phyloP scores from a whole-genome alignment of 2,329 filamentous ascomycete species.

The Trichoderma oligosporum region DNA sequence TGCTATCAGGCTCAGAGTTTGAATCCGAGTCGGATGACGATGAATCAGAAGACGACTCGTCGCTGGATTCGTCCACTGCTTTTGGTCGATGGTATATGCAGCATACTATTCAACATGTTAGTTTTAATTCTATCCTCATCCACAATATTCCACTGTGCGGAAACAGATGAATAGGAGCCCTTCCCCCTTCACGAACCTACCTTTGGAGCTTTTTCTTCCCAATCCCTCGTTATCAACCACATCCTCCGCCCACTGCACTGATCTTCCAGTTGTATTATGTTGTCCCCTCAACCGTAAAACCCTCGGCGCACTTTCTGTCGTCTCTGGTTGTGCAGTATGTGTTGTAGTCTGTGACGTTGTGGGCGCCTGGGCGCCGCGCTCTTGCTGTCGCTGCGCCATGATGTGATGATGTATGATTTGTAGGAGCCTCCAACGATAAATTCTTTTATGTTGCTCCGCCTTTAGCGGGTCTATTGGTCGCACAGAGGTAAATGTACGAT shows the following conservation, averaged over 20 bases:
- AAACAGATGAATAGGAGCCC: background rate
- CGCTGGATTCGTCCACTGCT: constrained; percentile 75
- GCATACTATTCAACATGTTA: constrained; percentile 62
- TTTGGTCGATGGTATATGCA: constrained; percentile 94
- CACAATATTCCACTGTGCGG: background rate
- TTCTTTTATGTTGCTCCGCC: background rate
- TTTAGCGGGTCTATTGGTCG: background rate
- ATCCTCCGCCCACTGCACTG: constrained; percentile 87
- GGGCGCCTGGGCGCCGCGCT: constrained; percentile 28
- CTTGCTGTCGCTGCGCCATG: constrained; percentile 32
- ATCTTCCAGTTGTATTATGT: constrained; percentile 46
- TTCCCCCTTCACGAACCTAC: constrained; percentile 46
- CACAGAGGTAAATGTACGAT: background rate
- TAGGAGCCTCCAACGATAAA: background rate
- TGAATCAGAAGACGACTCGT: constrained; percentile 49
- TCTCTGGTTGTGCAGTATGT: constrained; percentile 29
- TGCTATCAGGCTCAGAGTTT: constrained; percentile 36
- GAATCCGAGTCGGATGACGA: constrained; percentile 57
- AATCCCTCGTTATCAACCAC: constrained; percentile 95
- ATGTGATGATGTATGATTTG: background rate
- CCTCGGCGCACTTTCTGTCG: constrained; percentile 31
- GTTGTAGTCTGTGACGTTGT: constrained; percentile 35
- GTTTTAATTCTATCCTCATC: background rate
- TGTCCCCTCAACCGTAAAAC: constrained; percentile 53
- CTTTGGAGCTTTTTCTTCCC: constrained; percentile 91